Percentiles rank a stretch among this genome's conserved stretches.
Conservation (phyloP, 108 stramenopile species). For the Stephanodiscus minutulus region DNA sequence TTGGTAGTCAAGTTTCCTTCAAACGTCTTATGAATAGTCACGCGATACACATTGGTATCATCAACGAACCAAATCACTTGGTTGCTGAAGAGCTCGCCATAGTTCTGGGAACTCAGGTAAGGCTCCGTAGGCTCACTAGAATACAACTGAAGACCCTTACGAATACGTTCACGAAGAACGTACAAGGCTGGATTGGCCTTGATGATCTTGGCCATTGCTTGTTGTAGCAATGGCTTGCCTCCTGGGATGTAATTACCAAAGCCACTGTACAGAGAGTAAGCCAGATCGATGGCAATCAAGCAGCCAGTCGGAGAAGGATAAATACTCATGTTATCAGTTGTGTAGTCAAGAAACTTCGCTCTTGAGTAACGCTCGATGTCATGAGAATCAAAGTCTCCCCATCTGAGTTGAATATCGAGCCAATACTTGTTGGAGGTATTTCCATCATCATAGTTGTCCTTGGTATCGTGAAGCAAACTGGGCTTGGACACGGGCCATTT, state of each 20-base stretch:
- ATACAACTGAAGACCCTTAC: conserved; percentile 98
- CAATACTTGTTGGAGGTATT: conserved; percentile 97
- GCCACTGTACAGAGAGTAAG: conserved; percentile 97
- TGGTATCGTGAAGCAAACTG: conserved; percentile 95
- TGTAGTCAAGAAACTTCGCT: conserved; percentile 99
- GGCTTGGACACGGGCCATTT: conserved; percentile 99
- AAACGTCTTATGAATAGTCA: conserved; percentile 99
- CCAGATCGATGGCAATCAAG: conserved; percentile 94
- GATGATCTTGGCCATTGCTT: conserved; percentile 99
- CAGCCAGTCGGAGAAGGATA: conserved; percentile 99
- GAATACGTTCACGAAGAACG: conserved; percentile 98
- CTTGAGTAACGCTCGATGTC: conserved; percentile 97
- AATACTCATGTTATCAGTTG: conserved; percentile 99
- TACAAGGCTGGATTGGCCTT: conserved; percentile 99
- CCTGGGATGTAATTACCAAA: conserved; percentile 99
- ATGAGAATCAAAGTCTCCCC: conserved; percentile 99
- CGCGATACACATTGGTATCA: conserved; percentile 99
- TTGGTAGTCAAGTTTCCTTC: conserved; percentile 99
- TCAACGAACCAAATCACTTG: conserved; percentile 99
- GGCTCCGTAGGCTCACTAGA: conserved; percentile 99
- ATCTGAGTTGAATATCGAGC: conserved; percentile 98
- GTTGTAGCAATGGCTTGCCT: conserved; percentile 96
- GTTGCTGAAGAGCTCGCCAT: conserved; percentile 97
- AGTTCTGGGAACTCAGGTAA: conserved; percentile 98
- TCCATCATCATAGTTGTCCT: conserved; percentile 93